These are phyloP conservation scores for Tulasnella sp. DNA, from an alignment of 768 basidiomycete genomes.

Conservation along the genomic window DNA sequence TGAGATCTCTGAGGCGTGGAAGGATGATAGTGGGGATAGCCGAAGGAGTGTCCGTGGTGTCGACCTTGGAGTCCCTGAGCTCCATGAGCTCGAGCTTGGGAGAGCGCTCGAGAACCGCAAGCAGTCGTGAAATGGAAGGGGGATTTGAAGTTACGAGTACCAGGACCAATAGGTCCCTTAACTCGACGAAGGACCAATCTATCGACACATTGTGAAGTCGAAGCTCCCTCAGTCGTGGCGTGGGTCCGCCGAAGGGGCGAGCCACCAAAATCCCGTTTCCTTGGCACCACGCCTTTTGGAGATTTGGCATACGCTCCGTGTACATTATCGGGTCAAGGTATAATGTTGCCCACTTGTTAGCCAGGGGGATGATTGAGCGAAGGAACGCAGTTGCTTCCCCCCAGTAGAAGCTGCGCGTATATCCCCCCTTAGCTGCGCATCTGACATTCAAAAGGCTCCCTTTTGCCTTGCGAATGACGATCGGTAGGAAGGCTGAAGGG, in stretches of 20 bases:
- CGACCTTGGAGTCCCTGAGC: background rate
- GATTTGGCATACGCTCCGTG: too few species aligned
- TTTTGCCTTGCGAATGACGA: background rate
- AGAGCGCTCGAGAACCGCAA: background rate
- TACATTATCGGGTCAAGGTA: background rate
- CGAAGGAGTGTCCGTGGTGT: background rate
- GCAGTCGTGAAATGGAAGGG: background rate
- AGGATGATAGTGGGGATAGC: background rate
- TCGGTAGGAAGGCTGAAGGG: background rate
- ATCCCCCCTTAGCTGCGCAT: background rate
- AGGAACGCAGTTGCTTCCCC: background rate
- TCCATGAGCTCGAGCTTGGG: background rate
- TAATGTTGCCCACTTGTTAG: background rate
- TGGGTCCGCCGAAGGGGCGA: background rate
- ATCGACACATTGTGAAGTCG: background rate
- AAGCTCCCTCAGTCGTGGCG: background rate
- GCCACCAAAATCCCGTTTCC: background rate
- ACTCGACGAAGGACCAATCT: background rate
- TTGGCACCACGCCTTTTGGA: background rate
- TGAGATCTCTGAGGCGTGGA: background rate
- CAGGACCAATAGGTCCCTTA: background rate
- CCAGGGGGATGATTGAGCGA: background rate
- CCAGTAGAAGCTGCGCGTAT: background rate
- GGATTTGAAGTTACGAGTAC: background rate
- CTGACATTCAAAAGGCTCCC: background rate